Evolutionary conservation across 192 early-diverging fungal species (phyloP).

Genomic region (Powellomyces hirtus): DNA sequence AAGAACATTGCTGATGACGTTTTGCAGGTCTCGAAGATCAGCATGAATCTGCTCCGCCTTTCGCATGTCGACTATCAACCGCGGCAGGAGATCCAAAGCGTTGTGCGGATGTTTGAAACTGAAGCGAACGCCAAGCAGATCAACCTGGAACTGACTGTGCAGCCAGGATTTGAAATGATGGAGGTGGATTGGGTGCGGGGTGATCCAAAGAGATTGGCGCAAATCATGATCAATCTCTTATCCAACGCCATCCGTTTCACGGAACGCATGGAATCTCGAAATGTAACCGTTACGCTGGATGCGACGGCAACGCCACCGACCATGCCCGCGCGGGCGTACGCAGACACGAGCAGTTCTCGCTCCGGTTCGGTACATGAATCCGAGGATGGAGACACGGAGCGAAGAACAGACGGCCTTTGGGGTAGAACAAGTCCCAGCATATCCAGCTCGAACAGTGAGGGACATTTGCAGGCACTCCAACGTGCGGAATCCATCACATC

Average conservation of each 20-base stretch:
- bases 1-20: constrained; percentile 44
- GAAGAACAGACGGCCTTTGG: background rate
- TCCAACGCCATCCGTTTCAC: constrained; percentile 11
- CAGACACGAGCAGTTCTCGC: background rate
- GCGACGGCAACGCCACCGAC: background rate
- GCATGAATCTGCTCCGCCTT: constrained; percentile 38
- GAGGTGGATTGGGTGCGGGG: constrained; percentile 47
- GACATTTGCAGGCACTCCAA: background rate
- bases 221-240: constrained; percentile 33
- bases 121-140: constrained; percentile 33
- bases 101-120: constrained; percentile 32
- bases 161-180: constrained; percentile 34
- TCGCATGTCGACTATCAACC: constrained; percentile 30
- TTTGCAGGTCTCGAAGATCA: constrained; percentile 35
- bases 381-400: background rate
- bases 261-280: background rate
- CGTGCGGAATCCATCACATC: background rate
- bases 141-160: constrained; percentile 39
- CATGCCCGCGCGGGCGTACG: background rate
- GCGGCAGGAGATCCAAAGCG: constrained; percentile 18
- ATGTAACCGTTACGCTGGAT: background rate
- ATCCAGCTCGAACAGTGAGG: constrained; percentile 1
- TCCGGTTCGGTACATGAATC: background rate
- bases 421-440: background rate
- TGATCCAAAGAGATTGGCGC: constrained; percentile 46